Evolutionary conservation across 352 stramenopile genomes (phyloP).

Genomic region (Pythium sukuiense): DNA sequence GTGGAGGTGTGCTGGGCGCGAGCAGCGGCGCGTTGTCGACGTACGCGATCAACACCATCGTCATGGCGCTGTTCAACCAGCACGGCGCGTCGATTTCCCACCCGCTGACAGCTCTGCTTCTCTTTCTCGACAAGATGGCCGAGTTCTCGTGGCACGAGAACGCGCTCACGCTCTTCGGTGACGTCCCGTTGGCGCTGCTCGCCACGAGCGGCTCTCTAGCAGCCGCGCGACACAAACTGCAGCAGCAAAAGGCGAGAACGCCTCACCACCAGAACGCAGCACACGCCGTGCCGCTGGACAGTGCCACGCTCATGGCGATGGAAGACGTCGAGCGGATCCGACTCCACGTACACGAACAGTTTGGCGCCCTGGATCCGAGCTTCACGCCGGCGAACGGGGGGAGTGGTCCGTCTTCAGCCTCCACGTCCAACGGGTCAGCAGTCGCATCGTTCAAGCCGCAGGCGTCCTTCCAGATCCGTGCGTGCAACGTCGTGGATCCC

Average conservation of each 20-base stretch:
- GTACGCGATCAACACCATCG: constrained; percentile 88
- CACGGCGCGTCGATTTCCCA: constrained; percentile 68
- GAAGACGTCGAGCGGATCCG: constrained; percentile 57
- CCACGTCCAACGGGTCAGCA: not conserved
- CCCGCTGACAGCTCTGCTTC: constrained; percentile 77
- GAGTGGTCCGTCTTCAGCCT: not conserved
- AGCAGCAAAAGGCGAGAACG: constrained; percentile 9
- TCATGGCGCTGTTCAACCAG: constrained; percentile 89
- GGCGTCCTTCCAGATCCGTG: constrained; percentile 66
- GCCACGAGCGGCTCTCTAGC: constrained; percentile 41
- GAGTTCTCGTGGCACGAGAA: constrained; percentile 87
- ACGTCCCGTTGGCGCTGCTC: constrained; percentile 57
- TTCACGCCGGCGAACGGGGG: constrained; percentile 5
- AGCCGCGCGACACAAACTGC: constrained; percentile 30
- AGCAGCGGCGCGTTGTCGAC: constrained; percentile 81
- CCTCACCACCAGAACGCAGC: not conserved
- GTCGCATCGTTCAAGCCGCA: constrained; percentile 5
- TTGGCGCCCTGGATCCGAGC: constrained; percentile 48
- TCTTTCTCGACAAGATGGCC: constrained; percentile 85
- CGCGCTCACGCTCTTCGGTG: constrained; percentile 76
- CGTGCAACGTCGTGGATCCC: constrained; percentile 89
- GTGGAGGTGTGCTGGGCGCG: constrained; percentile 66
- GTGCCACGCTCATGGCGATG: constrained; percentile 30
- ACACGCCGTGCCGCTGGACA: not conserved
- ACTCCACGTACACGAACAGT: constrained; percentile 50